Evolutionary conservation across 2,329 filamentous ascomycete genomes (phyloP).

Genomic region (Aureobasidium leucospermi): DNA sequence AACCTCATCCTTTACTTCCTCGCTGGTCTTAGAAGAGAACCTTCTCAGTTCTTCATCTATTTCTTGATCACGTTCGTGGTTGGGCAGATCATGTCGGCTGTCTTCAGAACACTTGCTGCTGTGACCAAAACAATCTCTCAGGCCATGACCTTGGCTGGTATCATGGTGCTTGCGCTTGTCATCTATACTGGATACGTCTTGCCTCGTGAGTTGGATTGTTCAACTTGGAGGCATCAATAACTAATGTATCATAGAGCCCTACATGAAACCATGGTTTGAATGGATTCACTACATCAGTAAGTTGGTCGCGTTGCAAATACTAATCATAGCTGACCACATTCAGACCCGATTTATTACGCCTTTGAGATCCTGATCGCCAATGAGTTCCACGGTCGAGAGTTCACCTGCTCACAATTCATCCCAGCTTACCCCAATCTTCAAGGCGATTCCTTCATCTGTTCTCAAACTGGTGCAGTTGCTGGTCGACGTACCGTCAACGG

Average conservation of each 20-base stretch:
- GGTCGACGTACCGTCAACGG: slow-evolving; percentile 33
- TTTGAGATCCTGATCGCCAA: slow-evolving; percentile 55
- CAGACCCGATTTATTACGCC: slow-evolving; percentile 54
- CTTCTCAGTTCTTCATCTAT: slow-evolving; percentile 54
- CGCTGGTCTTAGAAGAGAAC: slow-evolving; percentile 36
- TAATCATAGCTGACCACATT: background rate
- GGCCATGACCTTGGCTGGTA: slow-evolving; percentile 51
- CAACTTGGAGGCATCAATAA: no score
- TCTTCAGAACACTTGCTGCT: slow-evolving; percentile 52
- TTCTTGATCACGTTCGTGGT: slow-evolving; percentile 52
- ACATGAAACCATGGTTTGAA: slow-evolving; percentile 41
- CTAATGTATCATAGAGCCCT: slow-evolving; percentile 14
- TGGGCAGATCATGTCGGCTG: slow-evolving; percentile 30
- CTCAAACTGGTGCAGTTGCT: slow-evolving; percentile 30
- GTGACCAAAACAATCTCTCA: slow-evolving; percentile 55
- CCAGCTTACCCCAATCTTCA: slow-evolving; percentile 29
- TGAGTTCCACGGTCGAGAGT: slow-evolving; percentile 38
- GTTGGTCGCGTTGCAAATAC: background rate
- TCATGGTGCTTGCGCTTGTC: slow-evolving; percentile 49
- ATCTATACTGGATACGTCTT: slow-evolving; percentile 56
- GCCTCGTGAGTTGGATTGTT: slow-evolving; percentile 19
- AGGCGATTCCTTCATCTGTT: slow-evolving; percentile 31
- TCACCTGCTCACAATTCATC: slow-evolving; percentile 30
- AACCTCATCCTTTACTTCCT: slow-evolving; percentile 55
- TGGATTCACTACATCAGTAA: slow-evolving; percentile 43